Evolutionary conservation across 2,329 filamentous ascomycete genomes (phyloP).

Genomic region (Hypoxylon sp.): DNA sequence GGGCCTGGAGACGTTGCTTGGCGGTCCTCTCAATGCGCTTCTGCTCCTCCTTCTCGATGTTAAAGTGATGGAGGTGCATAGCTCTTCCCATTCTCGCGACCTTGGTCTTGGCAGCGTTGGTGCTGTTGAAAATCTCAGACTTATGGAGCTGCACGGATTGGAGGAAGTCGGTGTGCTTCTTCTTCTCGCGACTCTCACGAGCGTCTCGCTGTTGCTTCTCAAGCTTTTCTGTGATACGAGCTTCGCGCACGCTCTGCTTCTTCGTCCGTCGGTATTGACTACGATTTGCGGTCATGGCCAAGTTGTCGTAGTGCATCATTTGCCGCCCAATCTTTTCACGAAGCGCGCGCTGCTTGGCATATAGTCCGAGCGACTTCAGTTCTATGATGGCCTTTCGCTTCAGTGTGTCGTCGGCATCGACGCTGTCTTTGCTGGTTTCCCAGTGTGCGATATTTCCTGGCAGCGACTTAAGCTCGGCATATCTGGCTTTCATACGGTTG

Average conservation of each 20-base stretch:
- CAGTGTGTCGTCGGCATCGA: constrained; percentile 77
- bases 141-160: constrained; percentile 85
- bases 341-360: constrained; percentile 85
- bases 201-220: constrained; percentile 99
- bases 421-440: constrained; percentile 75
- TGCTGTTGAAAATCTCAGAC: constrained; percentile 75
- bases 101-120: constrained; percentile 73
- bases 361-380: constrained; percentile 88
- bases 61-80: constrained; percentile 89
- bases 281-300: constrained; percentile 96
- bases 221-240: constrained; percentile 96
- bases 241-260: constrained; percentile 95
- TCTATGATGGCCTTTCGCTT: constrained; percentile 94
- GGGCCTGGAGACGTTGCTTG: constrained; percentile 98
- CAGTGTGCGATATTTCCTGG: constrained; percentile 87
- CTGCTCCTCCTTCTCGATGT: constrained; percentile 99
- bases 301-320: constrained; percentile 94
- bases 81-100: constrained; percentile 86
- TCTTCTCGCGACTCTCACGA: constrained; percentile 94
- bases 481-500: constrained; percentile 87
- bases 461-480: constrained; percentile 81
- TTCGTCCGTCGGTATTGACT: constrained; percentile 91
- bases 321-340: constrained; percentile 87
- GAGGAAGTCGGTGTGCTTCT: constrained; percentile 93
- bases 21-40: constrained; percentile 97